Base-by-base conservation (phyloP, 768 basidiomycete genomes). In the Dioszegia aurantiaca region DNA sequence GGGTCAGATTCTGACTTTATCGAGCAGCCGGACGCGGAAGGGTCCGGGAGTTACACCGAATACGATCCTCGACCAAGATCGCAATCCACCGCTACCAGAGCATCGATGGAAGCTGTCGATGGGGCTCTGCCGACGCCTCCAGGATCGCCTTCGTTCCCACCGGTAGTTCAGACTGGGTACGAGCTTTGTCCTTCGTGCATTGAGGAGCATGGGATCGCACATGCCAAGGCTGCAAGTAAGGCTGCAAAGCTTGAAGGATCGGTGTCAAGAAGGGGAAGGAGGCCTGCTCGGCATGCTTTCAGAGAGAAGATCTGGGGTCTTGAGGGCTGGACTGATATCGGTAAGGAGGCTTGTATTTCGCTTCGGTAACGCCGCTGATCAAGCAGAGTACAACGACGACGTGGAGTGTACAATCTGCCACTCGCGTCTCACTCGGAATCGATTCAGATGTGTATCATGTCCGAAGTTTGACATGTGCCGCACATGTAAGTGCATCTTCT, bases 361-460 rank as follows among this genome's bases (percentile, higher is more conserved):
- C n/a, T n/a, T n/a, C 33, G 33, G 33, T 6, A 33, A 6, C 33
- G 33, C 6, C 6, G 33, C 33, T 33, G 28, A n/a, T 21, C 40
- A 26, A 10, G 78, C 80, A 80, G 87, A 92, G 68, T 90, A 86
- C 63, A 83, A 88, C 64, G 89, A 90, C 60, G 80, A 84, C 11
- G 82, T 82, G 24, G 80, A 80, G 63, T 97, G 93, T 67, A 88
- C 90, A 3, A 90, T 86, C n/a, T 97, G 93, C 74, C 80, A 80
- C 82, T 27, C 70, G 78, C 4, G 83, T 88, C 3, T 79, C 78
- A 27, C 79, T 80, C 42, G 84, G 85, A 67, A 82, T 36, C 36
- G 89, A 21, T 93, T 87, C 78, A 92, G 90, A 77, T 95, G 92
- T 58, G 83, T 84, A 5, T 86, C 85, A 6, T 94, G 93, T 74